These are phyloP conservation scores for Diplocarpon mali DNA, from an alignment of 2,329 filamentous ascomycete species.

Conservation along the genomic window DNA sequence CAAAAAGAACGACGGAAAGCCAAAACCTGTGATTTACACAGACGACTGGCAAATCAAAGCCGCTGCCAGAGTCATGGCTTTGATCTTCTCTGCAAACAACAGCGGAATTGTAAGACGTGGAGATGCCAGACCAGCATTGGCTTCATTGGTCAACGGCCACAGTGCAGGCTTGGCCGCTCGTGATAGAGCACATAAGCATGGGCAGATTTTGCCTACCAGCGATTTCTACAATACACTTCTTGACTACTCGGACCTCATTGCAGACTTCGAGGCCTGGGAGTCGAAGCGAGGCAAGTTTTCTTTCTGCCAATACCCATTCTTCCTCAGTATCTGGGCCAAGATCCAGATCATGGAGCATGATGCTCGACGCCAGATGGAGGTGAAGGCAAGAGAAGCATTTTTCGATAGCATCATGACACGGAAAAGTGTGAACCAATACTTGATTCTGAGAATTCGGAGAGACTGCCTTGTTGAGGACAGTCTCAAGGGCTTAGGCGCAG, in stretches of 20 bases:
- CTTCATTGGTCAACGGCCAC: constrained; percentile 27
- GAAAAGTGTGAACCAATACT: constrained; percentile 63
- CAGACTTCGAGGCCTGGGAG: constrained; percentile 85
- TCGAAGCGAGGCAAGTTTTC: constrained; percentile 61
- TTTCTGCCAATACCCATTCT: constrained; percentile 87
- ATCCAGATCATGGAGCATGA: constrained; percentile 85
- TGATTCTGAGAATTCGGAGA: constrained; percentile 65
- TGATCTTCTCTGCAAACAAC: constrained; percentile 77
- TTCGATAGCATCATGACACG: constrained; percentile 78
- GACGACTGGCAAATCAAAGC: constrained; percentile 88
- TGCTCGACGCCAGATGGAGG: constrained; percentile 78
- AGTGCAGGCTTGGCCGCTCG: constrained; percentile 30
- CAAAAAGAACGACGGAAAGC: constrained; percentile 44
- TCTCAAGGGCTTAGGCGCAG: constrained; percentile 71
- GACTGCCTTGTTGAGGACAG: constrained; percentile 87
- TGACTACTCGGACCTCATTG: constrained; percentile 75
- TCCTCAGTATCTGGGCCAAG: constrained; percentile 85
- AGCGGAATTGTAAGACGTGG: constrained; percentile 31
- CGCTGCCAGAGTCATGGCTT: constrained; percentile 65
- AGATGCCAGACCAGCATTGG: constrained; percentile 27
- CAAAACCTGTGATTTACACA: constrained; percentile 51
- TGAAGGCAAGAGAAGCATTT: constrained; percentile 78
- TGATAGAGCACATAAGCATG: constrained; percentile 37
- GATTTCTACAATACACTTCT: constrained; percentile 82
- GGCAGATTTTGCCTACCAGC: constrained; percentile 65